Base-by-base conservation (phyloP, 768 basidiomycete genomes). In the Tulasnella sp. region DNA sequence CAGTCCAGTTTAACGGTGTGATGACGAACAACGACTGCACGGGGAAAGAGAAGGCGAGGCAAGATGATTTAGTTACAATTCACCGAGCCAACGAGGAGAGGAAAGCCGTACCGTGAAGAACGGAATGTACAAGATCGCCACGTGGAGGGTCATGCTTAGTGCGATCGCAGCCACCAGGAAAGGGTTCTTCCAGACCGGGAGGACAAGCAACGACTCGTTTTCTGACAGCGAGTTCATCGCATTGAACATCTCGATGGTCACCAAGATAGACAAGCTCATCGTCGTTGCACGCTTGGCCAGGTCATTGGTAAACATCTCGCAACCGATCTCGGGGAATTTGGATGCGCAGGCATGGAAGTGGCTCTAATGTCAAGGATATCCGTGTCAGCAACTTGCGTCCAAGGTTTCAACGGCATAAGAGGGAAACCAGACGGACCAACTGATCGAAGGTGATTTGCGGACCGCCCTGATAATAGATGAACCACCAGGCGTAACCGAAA, bases 401-500 rank as follows among this genome's bases (percentile, higher is more conserved):
- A 17, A 12, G 31, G 51, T 7, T 34, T 59, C 27, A 56, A 48
- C 51, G 30, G 19, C 10, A 21, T 3, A 49, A 53, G 12, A 21
- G 38, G 30, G n/a, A 53, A 10, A 3, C 22, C 43, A 46, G 34
- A 78, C 88, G 68, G 66, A 96, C 93, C 62, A 99, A 75, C 72
- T 99, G 90, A 67, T 89, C 76, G 76, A 87, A 97, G 2, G 87
- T 78, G 67, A 99, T 97, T 68, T 92, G 90, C 3, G 94, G 94
- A 0, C 94, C 94, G 48, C 79, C 85, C 15, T 78, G 67, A 70
- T 97, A 97, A 71, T 83, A 87, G 67, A 94, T 75, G 75, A 99
- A 99, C 94, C 94, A 98, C 94, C 94, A 99, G 0, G 92, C 94
- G 68, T 99, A 99, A 49, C 93, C 94, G 65, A 87, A 91, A 24